Conservation (phyloP, 805 yeast genomes). For the Candida ponderosae region DNA sequence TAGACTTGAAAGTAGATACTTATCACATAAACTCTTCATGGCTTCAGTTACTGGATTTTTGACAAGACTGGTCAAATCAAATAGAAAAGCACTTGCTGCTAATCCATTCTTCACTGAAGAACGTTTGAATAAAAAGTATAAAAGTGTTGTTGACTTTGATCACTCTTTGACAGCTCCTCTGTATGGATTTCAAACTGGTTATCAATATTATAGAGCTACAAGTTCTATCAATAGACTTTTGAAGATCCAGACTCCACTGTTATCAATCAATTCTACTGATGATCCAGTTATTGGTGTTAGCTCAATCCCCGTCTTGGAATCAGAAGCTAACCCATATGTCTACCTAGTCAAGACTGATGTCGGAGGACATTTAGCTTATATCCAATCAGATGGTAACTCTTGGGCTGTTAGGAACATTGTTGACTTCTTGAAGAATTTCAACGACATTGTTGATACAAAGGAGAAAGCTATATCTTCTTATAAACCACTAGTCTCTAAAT, state of each 20-base stretch:
- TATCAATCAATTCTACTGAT: conserved; percentile 54
- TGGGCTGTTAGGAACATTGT: conserved; percentile 40
- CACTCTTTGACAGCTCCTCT: conserved; percentile 49
- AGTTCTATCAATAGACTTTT: conserved; percentile 51
- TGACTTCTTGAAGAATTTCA: conserved; percentile 31
- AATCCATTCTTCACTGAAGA: conserved; percentile 25
- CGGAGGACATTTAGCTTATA: conserved; percentile 66
- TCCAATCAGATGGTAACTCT: conserved; percentile 34
- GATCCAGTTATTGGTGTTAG: conserved; percentile 58
- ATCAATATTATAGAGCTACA: conserved; percentile 58
- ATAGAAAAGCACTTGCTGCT: conserved; percentile 26
- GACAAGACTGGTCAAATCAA: conserved; percentile 35
- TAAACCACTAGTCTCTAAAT: conserved; percentile 8
- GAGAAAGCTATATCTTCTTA: conserved; percentile 12
- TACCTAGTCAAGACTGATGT: conserved; percentile 48
- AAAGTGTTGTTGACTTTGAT: conserved; percentile 50
- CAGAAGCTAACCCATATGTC: conserved; percentile 48
- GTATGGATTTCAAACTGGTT: conserved; percentile 56
- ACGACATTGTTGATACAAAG: conserved; percentile 20
- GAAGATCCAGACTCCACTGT: conserved; percentile 51
- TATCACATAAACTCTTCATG: conserved; percentile 33
- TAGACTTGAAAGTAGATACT: conserved; percentile 29
- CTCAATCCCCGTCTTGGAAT: conserved; percentile 42
- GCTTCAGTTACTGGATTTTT: conserved; percentile 34
- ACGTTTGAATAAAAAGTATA: conserved; percentile 27